Conservation (phyloP, 2,329 filamentous ascomycete genomes). For the Ophiostoma australiae region DNA sequence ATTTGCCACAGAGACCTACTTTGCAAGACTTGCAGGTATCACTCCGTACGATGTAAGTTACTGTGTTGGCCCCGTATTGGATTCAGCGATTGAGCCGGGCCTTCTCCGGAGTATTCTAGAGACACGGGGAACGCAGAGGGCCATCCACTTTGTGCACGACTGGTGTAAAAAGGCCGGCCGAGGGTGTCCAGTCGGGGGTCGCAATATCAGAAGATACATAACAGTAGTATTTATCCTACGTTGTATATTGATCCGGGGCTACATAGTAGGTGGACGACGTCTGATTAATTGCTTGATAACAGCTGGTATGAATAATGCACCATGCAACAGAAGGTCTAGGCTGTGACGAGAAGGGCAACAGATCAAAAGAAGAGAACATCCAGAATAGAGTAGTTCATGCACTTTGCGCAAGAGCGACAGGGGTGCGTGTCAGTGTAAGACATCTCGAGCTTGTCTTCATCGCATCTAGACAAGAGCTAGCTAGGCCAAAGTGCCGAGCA, state of each 20-base stretch:
- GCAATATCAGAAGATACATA: neutral
- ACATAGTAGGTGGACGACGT: neutral
- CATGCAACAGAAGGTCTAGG: neutral
- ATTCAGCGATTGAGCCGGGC: conserved; percentile 15
- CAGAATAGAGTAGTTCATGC: neutral
- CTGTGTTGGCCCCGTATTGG: neutral
- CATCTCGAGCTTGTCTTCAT: neutral
- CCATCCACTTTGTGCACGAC: neutral
- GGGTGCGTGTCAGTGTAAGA: conserved; percentile 1
- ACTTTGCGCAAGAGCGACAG: neutral
- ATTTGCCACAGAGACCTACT: neutral
- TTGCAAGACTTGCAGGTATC: neutral
- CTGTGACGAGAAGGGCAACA: neutral
- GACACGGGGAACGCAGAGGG: neutral
- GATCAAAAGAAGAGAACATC: neutral
- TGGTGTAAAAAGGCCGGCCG: conserved; percentile 3
- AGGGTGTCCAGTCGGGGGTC: neutral
- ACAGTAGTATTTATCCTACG: neutral
- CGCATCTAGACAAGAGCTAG: neutral
- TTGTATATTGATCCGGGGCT: neutral
- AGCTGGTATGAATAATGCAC: neutral
- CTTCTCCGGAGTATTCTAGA: conserved; percentile 19
- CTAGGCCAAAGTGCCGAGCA: neutral
- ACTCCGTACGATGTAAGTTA: neutral
- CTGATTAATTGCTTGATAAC: neutral